Conservation (phyloP, 1,139 yeast species). For the Pichia sp. region DNA sequence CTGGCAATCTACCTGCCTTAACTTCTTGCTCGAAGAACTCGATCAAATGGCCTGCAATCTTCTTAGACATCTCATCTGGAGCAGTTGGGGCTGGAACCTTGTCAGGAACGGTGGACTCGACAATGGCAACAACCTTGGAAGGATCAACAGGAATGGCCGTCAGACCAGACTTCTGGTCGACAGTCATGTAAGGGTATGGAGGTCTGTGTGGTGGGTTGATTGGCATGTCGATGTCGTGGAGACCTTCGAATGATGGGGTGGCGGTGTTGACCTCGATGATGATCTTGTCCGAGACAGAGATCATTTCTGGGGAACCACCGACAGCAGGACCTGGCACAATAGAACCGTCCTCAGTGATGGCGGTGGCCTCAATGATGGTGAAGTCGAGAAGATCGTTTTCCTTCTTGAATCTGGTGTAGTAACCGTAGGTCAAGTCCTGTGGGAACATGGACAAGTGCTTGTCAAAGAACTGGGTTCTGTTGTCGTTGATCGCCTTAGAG, state of each 20-base stretch:
- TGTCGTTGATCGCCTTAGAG: conserved; percentile 81
- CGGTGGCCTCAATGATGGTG: conserved; percentile 94
- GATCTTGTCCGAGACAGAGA: conserved; percentile 76
- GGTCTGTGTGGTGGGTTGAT: conserved; percentile 81
- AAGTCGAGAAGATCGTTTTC: conserved; percentile 63
- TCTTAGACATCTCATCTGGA: conserved; percentile 72
- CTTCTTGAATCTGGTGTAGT: conserved; percentile 64
- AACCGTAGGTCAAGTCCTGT: conserved; percentile 93
- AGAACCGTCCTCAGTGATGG: conserved; percentile 89
- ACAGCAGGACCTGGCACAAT: conserved; percentile 97
- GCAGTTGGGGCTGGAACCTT: conserved; percentile 86
- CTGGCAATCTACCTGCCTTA: conserved; percentile 82
- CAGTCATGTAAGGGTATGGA: conserved; percentile 84
- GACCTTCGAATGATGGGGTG: conserved; percentile 91
- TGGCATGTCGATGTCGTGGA: conserved; percentile 94
- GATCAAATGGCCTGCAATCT: conserved; percentile 78
- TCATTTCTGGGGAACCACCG: conserved; percentile 93
- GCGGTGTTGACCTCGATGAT: conserved; percentile 90
- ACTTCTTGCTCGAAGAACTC: conserved; percentile 93
- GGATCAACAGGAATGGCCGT: conserved; percentile 84
- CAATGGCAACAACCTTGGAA: conserved; percentile 81
- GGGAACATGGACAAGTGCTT: conserved; percentile 97
- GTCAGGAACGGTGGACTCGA: conserved; percentile 73
- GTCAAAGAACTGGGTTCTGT: conserved; percentile 84
- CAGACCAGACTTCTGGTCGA: conserved; percentile 67